Percentiles rank a stretch among this genome's conserved stretches.
phyloP scores from a whole-genome alignment of 2,329 filamentous ascomycete species.

The Teratosphaeria gauchensis region DNA sequence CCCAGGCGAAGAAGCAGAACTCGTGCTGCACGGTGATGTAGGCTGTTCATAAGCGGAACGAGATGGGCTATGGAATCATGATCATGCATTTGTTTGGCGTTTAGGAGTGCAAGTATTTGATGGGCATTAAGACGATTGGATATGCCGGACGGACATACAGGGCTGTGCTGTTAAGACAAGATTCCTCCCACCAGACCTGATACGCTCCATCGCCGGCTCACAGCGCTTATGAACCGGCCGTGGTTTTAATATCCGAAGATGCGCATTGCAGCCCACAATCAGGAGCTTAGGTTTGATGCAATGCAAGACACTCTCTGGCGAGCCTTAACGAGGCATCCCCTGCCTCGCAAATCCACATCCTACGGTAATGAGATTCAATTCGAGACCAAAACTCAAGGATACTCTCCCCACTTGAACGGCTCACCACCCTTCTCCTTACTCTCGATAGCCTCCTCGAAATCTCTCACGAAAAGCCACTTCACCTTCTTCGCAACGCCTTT shows the following conservation, averaged over 20 bases:
- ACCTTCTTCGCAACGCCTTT: constrained; percentile 20
- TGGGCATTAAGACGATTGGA: background rate
- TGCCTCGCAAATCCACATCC: too few species aligned
- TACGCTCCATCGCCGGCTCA: too few species aligned
- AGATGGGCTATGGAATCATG: background rate
- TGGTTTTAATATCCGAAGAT: too few species aligned
- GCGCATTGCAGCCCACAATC: too few species aligned
- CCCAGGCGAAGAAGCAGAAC: constrained; percentile 54
- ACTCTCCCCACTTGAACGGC: constrained; percentile 7
- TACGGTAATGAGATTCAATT: too few species aligned
- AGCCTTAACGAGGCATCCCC: too few species aligned
- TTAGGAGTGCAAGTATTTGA: background rate
- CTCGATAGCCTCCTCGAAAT: constrained; percentile 37
- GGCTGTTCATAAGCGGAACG: background rate
- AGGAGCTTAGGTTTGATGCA: too few species aligned
- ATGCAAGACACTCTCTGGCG: too few species aligned
- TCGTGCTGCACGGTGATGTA: constrained; percentile 50
- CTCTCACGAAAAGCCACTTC: constrained; percentile 38
- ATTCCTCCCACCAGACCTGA: too few species aligned
- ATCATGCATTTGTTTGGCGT: background rate
- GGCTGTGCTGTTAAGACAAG: background rate
- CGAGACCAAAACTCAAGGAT: too few species aligned
- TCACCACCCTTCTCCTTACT: constrained; percentile 13
- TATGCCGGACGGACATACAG: background rate
- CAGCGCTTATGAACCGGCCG: too few species aligned